Conservation (phyloP, 148 eudicot species). For the Camellia japonica region DNA sequence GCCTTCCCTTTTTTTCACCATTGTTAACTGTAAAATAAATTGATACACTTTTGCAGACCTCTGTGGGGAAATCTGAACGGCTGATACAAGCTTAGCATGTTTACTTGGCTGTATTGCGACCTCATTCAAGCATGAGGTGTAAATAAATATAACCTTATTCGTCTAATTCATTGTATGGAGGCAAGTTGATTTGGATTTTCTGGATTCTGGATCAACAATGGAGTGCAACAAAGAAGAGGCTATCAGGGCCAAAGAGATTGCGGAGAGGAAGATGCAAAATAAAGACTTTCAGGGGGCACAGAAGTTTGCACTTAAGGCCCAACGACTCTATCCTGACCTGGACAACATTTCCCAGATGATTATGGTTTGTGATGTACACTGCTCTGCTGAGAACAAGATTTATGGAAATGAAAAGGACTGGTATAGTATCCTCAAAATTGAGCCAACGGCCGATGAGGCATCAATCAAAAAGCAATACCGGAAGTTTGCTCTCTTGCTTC, state of each 20-base stretch:
- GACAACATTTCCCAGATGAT: conserved; percentile 64
- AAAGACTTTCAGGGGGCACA: conserved; percentile 63
- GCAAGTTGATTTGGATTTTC: conserved; percentile 3
- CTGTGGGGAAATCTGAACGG: not conserved
- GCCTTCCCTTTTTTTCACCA: not conserved
- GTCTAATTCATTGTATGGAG: conserved; percentile 3
- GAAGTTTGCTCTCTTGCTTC: conserved; percentile 72
- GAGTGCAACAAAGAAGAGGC: conserved; percentile 96
- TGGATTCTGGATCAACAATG: conserved; percentile 39
- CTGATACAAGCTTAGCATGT: not conserved
- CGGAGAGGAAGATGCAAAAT: conserved; percentile 58
- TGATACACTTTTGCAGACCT: conserved; percentile 5
- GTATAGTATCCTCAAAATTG: conserved; percentile 75
- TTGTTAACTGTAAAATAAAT: conserved; percentile 1
- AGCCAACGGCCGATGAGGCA: conserved; percentile 55
- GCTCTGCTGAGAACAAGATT: conserved; percentile 53
- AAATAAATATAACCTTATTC: not conserved
- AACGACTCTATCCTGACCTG: conserved; percentile 58
- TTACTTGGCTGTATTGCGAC: not conserved
- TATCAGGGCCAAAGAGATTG: conserved; percentile 61
- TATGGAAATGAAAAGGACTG: conserved; percentile 55
- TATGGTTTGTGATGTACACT: conserved; percentile 74
- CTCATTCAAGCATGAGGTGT: conserved; percentile 2
- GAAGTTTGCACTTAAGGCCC: conserved; percentile 66
- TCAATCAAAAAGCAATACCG: conserved; percentile 69